Evolutionary conservation across 257 asterid genomes (phyloP).

Genomic region (Solanum tarijense): DNA sequence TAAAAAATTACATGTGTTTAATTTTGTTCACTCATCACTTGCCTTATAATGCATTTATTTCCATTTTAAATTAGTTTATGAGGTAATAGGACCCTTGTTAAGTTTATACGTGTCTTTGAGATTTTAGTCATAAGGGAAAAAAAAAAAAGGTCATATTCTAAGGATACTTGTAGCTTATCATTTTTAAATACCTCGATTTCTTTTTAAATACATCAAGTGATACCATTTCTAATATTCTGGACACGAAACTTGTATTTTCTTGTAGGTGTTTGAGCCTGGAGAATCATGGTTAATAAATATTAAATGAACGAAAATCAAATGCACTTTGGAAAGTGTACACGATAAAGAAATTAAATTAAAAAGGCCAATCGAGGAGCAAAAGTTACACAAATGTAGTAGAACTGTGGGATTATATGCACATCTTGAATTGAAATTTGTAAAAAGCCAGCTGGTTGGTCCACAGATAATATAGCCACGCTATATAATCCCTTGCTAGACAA

Average conservation of each 20-base stretch:
- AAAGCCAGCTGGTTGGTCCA: background rate
- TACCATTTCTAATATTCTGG: too few relatives aligned
- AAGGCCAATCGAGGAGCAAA: background rate
- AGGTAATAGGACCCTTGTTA: too few relatives aligned
- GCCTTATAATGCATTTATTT: too few relatives aligned
- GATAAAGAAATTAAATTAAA: background rate
- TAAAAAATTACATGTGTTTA: too few relatives aligned
- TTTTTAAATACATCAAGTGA: too few relatives aligned
- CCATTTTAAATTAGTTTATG: too few relatives aligned
- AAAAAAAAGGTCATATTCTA: too few relatives aligned
- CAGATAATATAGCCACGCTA: background rate
- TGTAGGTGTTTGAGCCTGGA: background rate
- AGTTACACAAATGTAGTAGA: background rate
- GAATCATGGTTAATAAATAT: background rate
- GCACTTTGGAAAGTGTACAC: background rate
- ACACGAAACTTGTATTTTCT: background rate
- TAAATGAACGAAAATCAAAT: background rate
- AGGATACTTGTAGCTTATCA: too few relatives aligned
- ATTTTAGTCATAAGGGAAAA: too few relatives aligned
- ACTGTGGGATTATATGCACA: background rate
- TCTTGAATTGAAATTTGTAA: background rate
- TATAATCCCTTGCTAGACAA: background rate
- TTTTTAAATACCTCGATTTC: too few relatives aligned
- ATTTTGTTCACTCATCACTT: too few relatives aligned
- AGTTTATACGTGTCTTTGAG: too few relatives aligned